Conservation (phyloP, 2,329 filamentous ascomycete genomes). For the Hypoxylon sp. region DNA sequence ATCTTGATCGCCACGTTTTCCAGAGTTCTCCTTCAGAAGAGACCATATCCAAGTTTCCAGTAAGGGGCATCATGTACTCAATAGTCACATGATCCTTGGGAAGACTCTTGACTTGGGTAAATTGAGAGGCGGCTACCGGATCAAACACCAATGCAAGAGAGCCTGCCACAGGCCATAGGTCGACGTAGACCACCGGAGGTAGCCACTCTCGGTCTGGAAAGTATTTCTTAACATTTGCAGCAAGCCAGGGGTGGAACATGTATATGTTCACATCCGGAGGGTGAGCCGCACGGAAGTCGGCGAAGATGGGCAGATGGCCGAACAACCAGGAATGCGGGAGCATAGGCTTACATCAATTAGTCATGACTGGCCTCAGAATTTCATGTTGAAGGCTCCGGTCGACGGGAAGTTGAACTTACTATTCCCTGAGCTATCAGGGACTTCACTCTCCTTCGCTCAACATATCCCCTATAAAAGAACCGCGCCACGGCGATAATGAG, state of each 20-base stretch:
- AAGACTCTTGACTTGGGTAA: conserved; percentile 44
- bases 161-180: conserved; percentile 48
- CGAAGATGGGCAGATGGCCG: conserved; percentile 48
- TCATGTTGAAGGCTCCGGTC: background rate
- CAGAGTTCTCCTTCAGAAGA: conserved; percentile 53
- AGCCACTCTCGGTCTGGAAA: conserved; percentile 45
- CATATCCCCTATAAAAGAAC: conserved; percentile 47
- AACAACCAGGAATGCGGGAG: conserved; percentile 49
- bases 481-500: conserved; percentile 36
- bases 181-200: conserved; percentile 49
- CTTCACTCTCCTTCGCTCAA: conserved; percentile 38
- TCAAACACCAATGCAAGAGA: conserved; percentile 44
- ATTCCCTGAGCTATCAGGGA: conserved; percentile 47
- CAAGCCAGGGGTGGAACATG: conserved; percentile 47
- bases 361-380: background rate
- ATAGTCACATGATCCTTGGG: conserved; percentile 35
- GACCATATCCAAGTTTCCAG: conserved; percentile 52
- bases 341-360: conserved; percentile 46
- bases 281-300: conserved; percentile 43
- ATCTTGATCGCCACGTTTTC: conserved; percentile 51
- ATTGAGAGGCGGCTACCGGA: conserved; percentile 44
- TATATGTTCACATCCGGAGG: conserved; percentile 49
- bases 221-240: conserved; percentile 45
- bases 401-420: conserved; percentile 39
- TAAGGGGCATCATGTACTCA: conserved; percentile 50